These are phyloP conservation scores for Globisporangium viniferum DNA, from an alignment of 352 stramenopile genomes.

Conservation along the genomic window DNA sequence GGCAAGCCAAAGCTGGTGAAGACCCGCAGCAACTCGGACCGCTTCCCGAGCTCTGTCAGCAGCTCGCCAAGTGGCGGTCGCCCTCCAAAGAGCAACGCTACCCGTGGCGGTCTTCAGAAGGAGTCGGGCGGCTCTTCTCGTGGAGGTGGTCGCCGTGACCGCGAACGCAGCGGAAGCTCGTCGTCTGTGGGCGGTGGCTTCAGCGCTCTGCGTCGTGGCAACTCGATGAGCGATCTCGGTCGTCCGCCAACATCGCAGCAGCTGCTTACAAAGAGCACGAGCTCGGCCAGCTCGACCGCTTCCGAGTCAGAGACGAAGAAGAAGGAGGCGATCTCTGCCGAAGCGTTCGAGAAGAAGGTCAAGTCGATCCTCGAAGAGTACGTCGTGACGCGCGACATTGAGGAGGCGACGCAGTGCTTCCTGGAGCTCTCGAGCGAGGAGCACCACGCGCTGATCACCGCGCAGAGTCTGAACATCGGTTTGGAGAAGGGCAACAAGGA, in stretches of 20 bases:
- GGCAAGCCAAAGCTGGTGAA: conserved; percentile 60
- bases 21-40: conserved; percentile 59
- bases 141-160: conserved; percentile 34
- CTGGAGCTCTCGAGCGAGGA: conserved; percentile 48
- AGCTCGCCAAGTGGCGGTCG: conserved; percentile 23
- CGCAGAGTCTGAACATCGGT: conserved; percentile 58
- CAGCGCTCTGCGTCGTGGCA: conserved; percentile 10
- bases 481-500: conserved; percentile 72
- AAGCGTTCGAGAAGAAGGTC: conserved; percentile 80
- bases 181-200: conserved; percentile 26
- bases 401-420: conserved; percentile 63
- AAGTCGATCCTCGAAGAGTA: conserved; percentile 85
- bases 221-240: conserved; percentile 22
- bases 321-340: conserved; percentile 30
- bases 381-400: conserved; percentile 80
- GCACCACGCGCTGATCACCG: conserved; percentile 48
- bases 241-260: conserved; percentile 39
- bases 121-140: conserved; percentile 20
- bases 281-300: conserved; percentile 3
- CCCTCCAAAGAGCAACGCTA: conserved; percentile 31
- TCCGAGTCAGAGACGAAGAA: conserved; percentile 7
- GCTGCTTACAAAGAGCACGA: conserved; percentile 14
- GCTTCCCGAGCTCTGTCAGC: conserved; percentile 23
- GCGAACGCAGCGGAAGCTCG: conserved; percentile 51
- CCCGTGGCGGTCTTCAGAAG: conserved; percentile 22